phyloP scores from a whole-genome alignment of 192 early-diverging fungal genomes.

The Coemansia sp. region DNA sequence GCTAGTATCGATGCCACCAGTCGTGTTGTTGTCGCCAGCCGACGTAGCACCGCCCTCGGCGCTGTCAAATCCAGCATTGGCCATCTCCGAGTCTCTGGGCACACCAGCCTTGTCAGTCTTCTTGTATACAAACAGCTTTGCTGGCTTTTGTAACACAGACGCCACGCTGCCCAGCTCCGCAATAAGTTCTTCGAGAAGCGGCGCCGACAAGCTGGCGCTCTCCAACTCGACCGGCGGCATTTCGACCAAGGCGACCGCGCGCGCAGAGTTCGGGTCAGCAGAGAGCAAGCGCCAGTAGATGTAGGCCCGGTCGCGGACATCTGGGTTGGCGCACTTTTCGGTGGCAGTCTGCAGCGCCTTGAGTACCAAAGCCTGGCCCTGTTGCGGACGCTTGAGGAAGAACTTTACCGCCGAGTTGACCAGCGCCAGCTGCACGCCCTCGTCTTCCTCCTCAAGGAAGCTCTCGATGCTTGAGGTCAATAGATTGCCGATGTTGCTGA shows the following conservation, averaged over 20 bases:
- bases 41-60: constrained; percentile 8
- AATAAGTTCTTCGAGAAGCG: constrained; percentile 86
- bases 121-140: constrained; percentile 68
- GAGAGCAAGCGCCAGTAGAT: constrained; percentile 97
- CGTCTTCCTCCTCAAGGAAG: constrained; percentile 82
- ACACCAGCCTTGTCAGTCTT: constrained; percentile 41
- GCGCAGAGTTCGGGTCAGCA: constrained; percentile 91
- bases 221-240: constrained; percentile 85
- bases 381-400: constrained; percentile 88
- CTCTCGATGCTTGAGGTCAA: constrained; percentile 79
- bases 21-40: constrained; percentile 7
- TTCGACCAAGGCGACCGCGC: constrained; percentile 87
- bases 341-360: constrained; percentile 86
- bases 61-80: constrained; percentile 10
- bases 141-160: constrained; percentile 95
- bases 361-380: constrained; percentile 87
- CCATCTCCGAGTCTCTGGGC: constrained; percentile 18
- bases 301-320: constrained; percentile 95
- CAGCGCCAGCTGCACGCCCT: constrained; percentile 89
- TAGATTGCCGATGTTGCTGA: constrained; percentile 81
- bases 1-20: constrained; percentile 15
- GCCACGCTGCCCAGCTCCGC: constrained; percentile 86
- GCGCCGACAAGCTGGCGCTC: constrained; percentile 63
- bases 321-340: constrained; percentile 88
- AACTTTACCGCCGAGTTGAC: constrained; percentile 91